phyloP scores from a whole-genome alignment of 148 eudicot genomes.

The Silene uniflora region DNA sequence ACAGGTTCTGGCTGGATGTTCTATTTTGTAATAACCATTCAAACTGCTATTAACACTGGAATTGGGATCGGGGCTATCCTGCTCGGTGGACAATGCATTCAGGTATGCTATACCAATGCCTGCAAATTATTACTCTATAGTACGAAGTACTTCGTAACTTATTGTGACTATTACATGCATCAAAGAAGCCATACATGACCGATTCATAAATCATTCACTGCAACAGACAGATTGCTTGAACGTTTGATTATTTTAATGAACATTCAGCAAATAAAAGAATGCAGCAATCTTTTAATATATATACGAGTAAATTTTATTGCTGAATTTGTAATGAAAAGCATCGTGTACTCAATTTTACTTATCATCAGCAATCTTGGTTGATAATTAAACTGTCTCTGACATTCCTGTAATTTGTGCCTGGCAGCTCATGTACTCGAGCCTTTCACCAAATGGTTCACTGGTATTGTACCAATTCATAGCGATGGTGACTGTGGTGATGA shows the following conservation, averaged over 20 bases:
- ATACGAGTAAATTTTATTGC: no score
- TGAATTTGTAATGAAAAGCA: no score
- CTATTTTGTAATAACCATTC: slow-evolving; percentile 78
- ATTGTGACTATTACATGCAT: not conserved
- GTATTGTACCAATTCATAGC: slow-evolving; percentile 79
- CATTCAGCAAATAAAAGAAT: no score
- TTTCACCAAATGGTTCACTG: slow-evolving; percentile 57
- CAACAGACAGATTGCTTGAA: no score
- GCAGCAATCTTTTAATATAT: no score
- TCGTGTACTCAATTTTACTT: not conserved
- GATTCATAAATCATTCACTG: not conserved
- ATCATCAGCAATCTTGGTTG: not conserved
- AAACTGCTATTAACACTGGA: slow-evolving; percentile 92
- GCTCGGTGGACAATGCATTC: slow-evolving; percentile 83
- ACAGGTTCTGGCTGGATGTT: slow-evolving; percentile 94
- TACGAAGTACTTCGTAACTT: not conserved
- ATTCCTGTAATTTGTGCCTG: slow-evolving; percentile 7
- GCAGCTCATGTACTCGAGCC: slow-evolving; percentile 68
- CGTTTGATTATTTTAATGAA: no score
- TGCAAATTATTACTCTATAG: no score
- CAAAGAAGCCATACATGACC: not conserved
- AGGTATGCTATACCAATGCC: slow-evolving; percentile 40
- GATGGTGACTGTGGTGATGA: slow-evolving; percentile 83
- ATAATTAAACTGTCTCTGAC: slow-evolving; percentile 8
- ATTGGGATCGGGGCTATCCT: slow-evolving; percentile 72